Percentiles rank a stretch among this genome's conserved stretches.
These are phyloP conservation scores for Colletotrichum theobromicola DNA, from an alignment of 2,329 filamentous ascomycete species.

Conservation along the genomic window DNA sequence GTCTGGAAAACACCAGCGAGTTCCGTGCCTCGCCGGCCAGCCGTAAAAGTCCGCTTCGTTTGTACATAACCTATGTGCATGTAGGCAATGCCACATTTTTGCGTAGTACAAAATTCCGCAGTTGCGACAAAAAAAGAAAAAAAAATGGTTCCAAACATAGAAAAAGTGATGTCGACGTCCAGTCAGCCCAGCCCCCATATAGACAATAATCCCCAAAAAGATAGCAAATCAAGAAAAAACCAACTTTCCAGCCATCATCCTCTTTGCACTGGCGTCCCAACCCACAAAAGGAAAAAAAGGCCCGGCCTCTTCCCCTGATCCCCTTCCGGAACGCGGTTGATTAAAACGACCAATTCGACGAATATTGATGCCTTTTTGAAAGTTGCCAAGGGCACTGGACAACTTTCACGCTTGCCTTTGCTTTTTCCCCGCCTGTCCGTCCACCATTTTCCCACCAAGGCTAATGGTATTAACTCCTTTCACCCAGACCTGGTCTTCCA, in stretches of 20 bases:
- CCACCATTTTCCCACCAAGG: neutral
- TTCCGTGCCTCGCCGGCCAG: conserved; percentile 2
- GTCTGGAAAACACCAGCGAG: neutral
- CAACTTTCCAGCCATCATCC: neutral
- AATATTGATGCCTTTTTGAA: neutral
- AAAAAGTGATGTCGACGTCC: neutral
- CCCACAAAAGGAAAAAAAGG: neutral
- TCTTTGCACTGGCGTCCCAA: neutral
- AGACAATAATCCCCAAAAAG: neutral
- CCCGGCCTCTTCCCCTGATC: conserved; percentile 7
- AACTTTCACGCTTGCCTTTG: neutral
- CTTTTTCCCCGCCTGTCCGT: neutral
- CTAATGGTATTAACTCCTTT: neutral
- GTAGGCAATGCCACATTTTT: neutral
- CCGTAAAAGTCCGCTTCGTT: neutral
- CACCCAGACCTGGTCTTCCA: conserved; percentile 7
- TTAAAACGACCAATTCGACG: neutral
- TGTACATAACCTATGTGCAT: conserved; percentile 12
- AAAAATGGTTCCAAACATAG: neutral
- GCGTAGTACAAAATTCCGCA: neutral
- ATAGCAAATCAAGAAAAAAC: neutral
- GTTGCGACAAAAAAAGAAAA: neutral
- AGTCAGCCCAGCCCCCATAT: neutral
- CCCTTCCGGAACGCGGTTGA: neutral
- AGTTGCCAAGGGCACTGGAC: neutral